Base-by-base conservation (phyloP, 192 early-diverging fungal genomes). In the Coemansia sp. region DNA sequence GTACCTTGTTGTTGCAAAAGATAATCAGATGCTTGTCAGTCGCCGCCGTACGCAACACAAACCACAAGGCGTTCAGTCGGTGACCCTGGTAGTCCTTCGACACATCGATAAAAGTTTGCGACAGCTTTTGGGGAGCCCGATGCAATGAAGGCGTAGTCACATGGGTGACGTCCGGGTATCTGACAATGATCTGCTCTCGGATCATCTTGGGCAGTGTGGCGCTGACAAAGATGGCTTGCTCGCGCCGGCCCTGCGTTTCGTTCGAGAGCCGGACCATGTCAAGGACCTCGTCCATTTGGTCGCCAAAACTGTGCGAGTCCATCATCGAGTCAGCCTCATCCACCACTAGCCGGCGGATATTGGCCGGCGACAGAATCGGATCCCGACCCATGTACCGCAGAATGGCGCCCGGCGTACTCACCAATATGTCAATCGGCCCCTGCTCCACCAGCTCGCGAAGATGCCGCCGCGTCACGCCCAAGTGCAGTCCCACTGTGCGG, bases 261-360 rank as follows among this genome's bases (percentile, higher is more conserved):
- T 73, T 78, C 4, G 86, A 72, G 3, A 57, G 64, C 42, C 84
- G 66, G 4, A 89, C 69, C 26, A 77, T 59, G 21, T 72, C 52
- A 5, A 95, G 80, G 47, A 95, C 84, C 16, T 72, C 57, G 16
- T 70, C 64, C 52, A 90, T 87, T 43, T 93, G 93, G 4, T 88
- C 75, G 32, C 84, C 87, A 74, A 94, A 96, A 50, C 89, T 89
- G 40, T 87, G 76, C 75, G 93, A 59, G 69, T 82, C 94, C 82
- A 98, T 93, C 84, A 98, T 81, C 1, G 95, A 92, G 76, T 98
- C 96, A 0, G 94, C 94, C 84, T 98, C 96, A 76, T 98, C 96
- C 7, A 98, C 87, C 2, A 97, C 89, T 4, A 98, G 62, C 60
- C 91, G 86, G 1, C 75, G 76, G 11, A 91, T 75, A 11, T 88